These are phyloP conservation scores for Lagerstroemia speciosa DNA, from an alignment of 345 rosid genomes.

Conservation along the genomic window DNA sequence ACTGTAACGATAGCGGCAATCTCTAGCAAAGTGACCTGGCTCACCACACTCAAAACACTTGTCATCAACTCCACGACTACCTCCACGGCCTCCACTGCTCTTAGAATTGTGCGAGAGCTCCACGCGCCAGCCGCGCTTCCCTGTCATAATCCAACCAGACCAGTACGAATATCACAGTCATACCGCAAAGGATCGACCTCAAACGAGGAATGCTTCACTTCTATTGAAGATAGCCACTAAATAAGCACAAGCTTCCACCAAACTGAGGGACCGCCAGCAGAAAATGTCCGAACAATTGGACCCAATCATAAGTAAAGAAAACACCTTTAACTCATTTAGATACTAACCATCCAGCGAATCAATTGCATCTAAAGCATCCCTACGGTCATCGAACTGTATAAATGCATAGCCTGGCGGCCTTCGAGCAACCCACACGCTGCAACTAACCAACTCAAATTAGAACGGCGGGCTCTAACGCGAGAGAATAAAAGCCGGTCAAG, in stretches of 20 bases:
- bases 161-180: no score
- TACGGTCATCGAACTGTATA: conserved; percentile 4
- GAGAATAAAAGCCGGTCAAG: no score
- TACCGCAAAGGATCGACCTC: neutral
- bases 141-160: conserved; percentile 21
- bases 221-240: neutral
- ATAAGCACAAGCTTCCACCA: neutral
- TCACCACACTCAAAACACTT: conserved; percentile 43
- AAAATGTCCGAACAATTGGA: no score
- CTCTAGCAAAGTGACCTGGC: conserved; percentile 58
- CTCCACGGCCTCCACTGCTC: conserved; percentile 45
- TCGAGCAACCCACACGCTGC: conserved; percentile 10
- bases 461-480: no score
- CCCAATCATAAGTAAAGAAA: neutral
- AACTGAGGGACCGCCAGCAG: neutral
- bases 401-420: conserved; percentile 11
- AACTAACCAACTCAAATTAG: no score
- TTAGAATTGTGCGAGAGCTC: conserved; percentile 71
- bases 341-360: neutral
- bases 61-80: conserved; percentile 52
- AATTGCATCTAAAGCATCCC: conserved; percentile 6
- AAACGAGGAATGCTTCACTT: neutral
- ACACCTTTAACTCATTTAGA: neutral
- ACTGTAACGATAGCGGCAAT: conserved; percentile 36
- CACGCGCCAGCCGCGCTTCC: conserved; percentile 82